phyloP scores from a whole-genome alignment of 2,329 filamentous ascomycete species.

The Epichloe amarillans region DNA sequence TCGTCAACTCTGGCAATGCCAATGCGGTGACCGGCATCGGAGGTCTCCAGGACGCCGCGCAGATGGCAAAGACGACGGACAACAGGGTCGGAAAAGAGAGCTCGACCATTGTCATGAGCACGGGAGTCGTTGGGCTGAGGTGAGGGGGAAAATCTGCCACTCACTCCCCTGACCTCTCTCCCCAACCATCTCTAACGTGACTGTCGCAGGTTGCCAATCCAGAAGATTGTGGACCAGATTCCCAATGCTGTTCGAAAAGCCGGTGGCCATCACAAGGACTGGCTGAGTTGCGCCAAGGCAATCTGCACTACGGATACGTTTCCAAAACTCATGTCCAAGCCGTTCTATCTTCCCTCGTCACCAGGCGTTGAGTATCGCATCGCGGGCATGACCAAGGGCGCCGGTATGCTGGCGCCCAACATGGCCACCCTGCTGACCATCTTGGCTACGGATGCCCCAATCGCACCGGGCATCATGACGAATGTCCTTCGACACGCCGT shows the following conservation, averaged over 20 bases:
- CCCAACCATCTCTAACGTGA: not conserved
- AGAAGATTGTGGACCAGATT: constrained; percentile 76
- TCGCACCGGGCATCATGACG: constrained; percentile 54
- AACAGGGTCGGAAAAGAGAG: constrained; percentile 36
- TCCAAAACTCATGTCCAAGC: constrained; percentile 79
- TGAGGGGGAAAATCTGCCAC: constrained; percentile 18
- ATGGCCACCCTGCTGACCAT: constrained; percentile 94
- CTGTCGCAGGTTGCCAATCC: constrained; percentile 58
- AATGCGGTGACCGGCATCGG: constrained; percentile 92
- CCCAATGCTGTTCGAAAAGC: constrained; percentile 61
- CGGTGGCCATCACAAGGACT: constrained; percentile 66
- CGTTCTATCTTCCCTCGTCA: constrained; percentile 73
- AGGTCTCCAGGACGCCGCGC: constrained; percentile 73
- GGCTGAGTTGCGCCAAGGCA: constrained; percentile 73
- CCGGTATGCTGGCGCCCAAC: constrained; percentile 98
- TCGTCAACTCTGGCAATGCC: constrained; percentile 92
- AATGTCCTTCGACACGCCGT: constrained; percentile 60
- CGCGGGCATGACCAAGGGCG: constrained; percentile 93
- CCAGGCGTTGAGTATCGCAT: constrained; percentile 65
- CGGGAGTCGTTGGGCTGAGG: constrained; percentile 92
- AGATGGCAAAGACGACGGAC: constrained; percentile 73
- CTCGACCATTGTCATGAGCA: constrained; percentile 91
- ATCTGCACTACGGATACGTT: constrained; percentile 99
- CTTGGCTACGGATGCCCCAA: constrained; percentile 79
- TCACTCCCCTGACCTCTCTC: not conserved